phyloP scores from a whole-genome alignment of 2,329 filamentous ascomycete species.

The Cladophialophora psammophila region DNA sequence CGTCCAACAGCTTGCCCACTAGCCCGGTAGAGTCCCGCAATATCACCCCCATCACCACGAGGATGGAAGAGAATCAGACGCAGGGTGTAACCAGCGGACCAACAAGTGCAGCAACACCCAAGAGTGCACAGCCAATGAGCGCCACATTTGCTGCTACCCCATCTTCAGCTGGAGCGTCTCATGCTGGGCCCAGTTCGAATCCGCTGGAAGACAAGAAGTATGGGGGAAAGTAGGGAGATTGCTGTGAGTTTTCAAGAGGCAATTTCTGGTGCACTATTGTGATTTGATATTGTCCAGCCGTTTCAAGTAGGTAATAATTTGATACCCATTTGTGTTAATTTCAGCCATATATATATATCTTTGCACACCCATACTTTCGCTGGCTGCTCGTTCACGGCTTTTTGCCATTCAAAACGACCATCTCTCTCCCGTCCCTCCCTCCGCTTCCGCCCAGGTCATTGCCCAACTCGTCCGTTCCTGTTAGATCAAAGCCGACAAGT shows the following conservation, averaged over 20 bases:
- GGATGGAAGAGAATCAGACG: conserved; percentile 29
- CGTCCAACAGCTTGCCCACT: conserved; percentile 34
- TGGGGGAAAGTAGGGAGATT: conserved; percentile 22
- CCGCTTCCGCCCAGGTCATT: neutral
- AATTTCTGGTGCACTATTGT: neutral
- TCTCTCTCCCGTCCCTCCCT: conserved; percentile 8
- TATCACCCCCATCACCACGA: conserved; percentile 33
- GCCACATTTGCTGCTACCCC: conserved; percentile 10
- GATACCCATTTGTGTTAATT: neutral
- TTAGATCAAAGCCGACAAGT: conserved; percentile 30
- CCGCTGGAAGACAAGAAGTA: conserved; percentile 19
- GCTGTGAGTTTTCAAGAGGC: neutral
- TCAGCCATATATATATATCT: neutral
- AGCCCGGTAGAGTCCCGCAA: conserved; percentile 36
- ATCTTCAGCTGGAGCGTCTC: conserved; percentile 15
- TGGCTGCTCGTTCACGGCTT: neutral
- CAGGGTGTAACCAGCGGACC: conserved; percentile 33
- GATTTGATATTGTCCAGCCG: conserved; percentile 5
- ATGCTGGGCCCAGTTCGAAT: conserved; percentile 22
- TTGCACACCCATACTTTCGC: neutral
- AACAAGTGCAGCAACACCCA: conserved; percentile 26
- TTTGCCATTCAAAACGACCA: conserved; percentile 23
- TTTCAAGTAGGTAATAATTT: neutral
- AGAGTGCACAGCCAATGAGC: conserved; percentile 16
- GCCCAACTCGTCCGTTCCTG: conserved; percentile 2